Evolutionary conservation across 139 green algal species (phyloP).

Genomic region (Asterochloris sp.): DNA sequence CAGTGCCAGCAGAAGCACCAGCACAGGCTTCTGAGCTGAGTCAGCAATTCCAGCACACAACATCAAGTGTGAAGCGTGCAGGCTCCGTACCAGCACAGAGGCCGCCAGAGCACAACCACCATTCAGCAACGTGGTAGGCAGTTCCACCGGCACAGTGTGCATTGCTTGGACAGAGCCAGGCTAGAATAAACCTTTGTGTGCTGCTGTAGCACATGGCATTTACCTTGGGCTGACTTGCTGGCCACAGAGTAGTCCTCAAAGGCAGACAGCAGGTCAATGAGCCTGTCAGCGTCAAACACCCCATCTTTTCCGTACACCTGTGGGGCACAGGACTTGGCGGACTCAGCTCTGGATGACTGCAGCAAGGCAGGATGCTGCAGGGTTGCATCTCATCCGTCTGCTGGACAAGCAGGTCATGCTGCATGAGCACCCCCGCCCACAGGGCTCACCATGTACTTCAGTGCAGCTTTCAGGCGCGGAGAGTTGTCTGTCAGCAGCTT

Average conservation of each 20-base stretch:
- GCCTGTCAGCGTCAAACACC: conserved; percentile 77
- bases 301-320: conserved; percentile 44
- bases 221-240: conserved; percentile 51
- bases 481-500: conserved; percentile 90
- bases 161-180: too few species aligned
- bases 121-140: too few species aligned
- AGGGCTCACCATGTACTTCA: conserved; percentile 57
- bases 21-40: too few species aligned
- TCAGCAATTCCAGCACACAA: too few species aligned
- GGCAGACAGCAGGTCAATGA: conserved; percentile 96
- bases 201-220: conserved; percentile 7
- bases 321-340: neutral
- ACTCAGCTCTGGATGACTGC: neutral
- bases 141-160: too few species aligned
- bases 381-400: neutral
- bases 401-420: neutral
- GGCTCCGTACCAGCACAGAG: too few species aligned
- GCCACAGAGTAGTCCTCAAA: conserved; percentile 86
- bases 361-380: neutral
- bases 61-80: too few species aligned
- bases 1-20: too few species aligned
- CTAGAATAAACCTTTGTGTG: too few species aligned
- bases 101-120: too few species aligned
- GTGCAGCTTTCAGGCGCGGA: conserved; percentile 75
- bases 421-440: neutral